phyloP scores from a whole-genome alignment of 2,329 filamentous ascomycete species.

The Rhynchosporium secalis region DNA sequence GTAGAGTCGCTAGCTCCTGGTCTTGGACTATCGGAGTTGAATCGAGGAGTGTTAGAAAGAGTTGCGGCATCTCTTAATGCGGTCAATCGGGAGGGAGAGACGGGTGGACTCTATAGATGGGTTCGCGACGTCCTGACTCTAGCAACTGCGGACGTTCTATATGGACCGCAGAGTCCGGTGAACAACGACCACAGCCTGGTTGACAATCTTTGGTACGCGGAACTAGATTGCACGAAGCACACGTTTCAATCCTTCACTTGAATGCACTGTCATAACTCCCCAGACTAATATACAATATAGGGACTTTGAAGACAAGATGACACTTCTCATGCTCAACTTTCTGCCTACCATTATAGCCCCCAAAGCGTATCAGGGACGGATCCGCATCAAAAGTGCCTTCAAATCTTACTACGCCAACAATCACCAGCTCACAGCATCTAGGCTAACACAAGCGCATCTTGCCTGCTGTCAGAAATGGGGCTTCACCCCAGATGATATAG shows the following conservation, averaged over 20 bases:
- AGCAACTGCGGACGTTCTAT: constrained; percentile 46
- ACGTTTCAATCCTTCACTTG: neutral
- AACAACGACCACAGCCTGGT: constrained; percentile 40
- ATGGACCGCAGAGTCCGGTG: constrained; percentile 48
- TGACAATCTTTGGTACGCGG: constrained; percentile 43
- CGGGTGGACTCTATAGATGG: constrained; percentile 43
- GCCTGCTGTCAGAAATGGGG: constrained; percentile 37
- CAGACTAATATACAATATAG: constrained; percentile 21
- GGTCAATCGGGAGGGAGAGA: constrained; percentile 38
- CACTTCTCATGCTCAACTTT: constrained; percentile 39
- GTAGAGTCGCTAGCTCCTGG: constrained; percentile 40
- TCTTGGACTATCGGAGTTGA: constrained; percentile 43
- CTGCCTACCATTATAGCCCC: constrained; percentile 40
- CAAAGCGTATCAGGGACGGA: constrained; percentile 39
- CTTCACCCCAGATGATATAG: constrained; percentile 39
- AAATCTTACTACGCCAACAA: constrained; percentile 35
- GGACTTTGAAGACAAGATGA: constrained; percentile 39
- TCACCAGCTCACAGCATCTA: constrained; percentile 37
- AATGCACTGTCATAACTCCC: neutral
- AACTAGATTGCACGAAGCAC: neutral
- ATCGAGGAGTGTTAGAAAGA: constrained; percentile 42
- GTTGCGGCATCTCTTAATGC: constrained; percentile 40
- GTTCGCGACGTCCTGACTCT: constrained; percentile 44
- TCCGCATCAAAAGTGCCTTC: constrained; percentile 43
- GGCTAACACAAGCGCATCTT: constrained; percentile 38